Evolutionary conservation across 176 grass and related monocot species (phyloP).

Genomic region (Aegilops bicornis): DNA sequence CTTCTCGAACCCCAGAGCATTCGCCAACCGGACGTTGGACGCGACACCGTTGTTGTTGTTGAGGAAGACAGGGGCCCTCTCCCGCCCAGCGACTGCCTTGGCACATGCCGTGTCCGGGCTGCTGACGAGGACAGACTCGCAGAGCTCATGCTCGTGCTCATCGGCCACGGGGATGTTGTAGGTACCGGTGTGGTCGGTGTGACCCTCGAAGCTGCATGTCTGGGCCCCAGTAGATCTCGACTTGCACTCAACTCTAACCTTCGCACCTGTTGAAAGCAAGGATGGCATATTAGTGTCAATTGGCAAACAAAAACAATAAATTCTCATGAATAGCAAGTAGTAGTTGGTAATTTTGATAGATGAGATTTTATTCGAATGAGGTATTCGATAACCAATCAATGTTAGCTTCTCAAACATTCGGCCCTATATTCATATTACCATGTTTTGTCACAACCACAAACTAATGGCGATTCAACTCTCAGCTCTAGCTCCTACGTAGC

Average conservation of each 20-base stretch:
- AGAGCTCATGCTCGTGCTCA: conserved; percentile 80
- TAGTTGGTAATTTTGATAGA: background rate
- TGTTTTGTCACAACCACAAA: background rate
- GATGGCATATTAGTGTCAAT: background rate
- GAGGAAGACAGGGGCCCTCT: conserved; percentile 84
- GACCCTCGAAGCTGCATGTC: conserved; percentile 67
- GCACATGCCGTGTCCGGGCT: conserved; percentile 64
- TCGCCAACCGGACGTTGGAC: conserved; percentile 65
- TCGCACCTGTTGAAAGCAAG: conserved; percentile 58
- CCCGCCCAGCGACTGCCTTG: conserved; percentile 56
- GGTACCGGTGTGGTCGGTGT: conserved; percentile 83
- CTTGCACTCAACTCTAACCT: conserved; percentile 77
- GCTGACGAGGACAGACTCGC: conserved; percentile 83
- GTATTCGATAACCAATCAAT: background rate
- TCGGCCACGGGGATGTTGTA: conserved; percentile 69
- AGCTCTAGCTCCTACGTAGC: background rate
- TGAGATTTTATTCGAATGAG: background rate
- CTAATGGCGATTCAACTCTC: background rate
- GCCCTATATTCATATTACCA: background rate
- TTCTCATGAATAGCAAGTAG: background rate
- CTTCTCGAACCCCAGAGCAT: conserved; percentile 75
- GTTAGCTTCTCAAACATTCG: background rate
- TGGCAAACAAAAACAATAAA: background rate
- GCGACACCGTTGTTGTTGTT: conserved; percentile 78
- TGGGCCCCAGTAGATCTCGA: conserved; percentile 49